Conservation (phyloP, 2,329 filamentous ascomycete genomes). For the Colletotrichum simmondsii region DNA sequence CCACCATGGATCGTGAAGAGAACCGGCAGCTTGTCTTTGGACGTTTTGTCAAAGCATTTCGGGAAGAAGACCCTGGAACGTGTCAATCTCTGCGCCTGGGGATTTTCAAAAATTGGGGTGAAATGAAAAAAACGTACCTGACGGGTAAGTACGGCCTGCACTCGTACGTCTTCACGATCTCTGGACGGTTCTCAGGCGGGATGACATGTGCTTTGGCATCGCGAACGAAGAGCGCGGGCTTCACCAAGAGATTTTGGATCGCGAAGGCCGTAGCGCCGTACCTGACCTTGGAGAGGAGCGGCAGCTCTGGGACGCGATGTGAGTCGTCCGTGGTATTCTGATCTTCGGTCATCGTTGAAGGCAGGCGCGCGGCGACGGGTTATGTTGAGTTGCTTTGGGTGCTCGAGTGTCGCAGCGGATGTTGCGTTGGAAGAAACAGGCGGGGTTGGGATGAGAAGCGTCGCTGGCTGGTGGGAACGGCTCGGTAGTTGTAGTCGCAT, state of each 20-base stretch:
- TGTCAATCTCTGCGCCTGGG: not conserved
- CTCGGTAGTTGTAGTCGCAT: conserved; percentile 29
- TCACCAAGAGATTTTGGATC: conserved; percentile 27
- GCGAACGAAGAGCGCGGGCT: conserved; percentile 23
- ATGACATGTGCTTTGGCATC: conserved; percentile 18
- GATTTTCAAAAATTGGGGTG: not conserved
- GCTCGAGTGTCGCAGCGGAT: conserved; percentile 22
- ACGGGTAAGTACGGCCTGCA: conserved; percentile 33
- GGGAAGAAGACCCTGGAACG: conserved; percentile 52
- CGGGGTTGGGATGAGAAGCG: conserved; percentile 20
- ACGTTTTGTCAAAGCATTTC: conserved; percentile 42
- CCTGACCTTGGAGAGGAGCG: conserved; percentile 17
- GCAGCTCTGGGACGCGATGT: conserved; percentile 2
- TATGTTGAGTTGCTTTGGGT: conserved; percentile 11
- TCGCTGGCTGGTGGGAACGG: conserved; percentile 6
- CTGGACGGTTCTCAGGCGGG: conserved; percentile 23
- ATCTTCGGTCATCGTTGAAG: conserved; percentile 24
- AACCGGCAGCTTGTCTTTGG: conserved; percentile 47
- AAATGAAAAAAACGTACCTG: conserved; percentile 8
- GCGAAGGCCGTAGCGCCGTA: conserved; percentile 27
- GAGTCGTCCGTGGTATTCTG: conserved; percentile 21
- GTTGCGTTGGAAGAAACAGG: not conserved
- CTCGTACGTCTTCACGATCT: conserved; percentile 31
- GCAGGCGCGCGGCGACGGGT: not conserved
- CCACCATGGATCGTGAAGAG: conserved; percentile 64